Base-by-base conservation (phyloP, 2,329 filamentous ascomycete genomes). In the Aureobasidium zeae region DNA sequence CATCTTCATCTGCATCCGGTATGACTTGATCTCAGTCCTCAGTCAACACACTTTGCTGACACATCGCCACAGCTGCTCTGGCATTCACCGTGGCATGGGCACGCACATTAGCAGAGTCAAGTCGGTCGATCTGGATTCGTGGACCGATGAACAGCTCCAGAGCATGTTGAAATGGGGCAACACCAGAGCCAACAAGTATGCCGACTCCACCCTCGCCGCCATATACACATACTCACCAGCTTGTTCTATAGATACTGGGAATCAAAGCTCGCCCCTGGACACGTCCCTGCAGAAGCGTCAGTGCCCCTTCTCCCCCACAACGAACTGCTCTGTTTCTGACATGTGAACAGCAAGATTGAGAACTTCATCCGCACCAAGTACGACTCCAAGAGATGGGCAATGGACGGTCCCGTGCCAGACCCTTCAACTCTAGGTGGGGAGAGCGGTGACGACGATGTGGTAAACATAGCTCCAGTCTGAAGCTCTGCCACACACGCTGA, bases 351-450 rank as follows among this genome's bases (percentile, higher is more conserved):
- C 53, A 98, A 98, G 74, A 96, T 98, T 55, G 91, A 98, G 74
- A 98, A 96, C 71, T 98, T 98, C 60, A 96, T 98, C 57, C 81
- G 91, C 53, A 98, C 93, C 45, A 98, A 98, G 66, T 98, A 98
- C 65, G 91, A 98, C 63, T 83, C 91, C 43, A 96, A 94, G 76
- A 76, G 93, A 68, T 98, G 91, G 91, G 83, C 87, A n/a, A 96
- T 96, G 88, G 91, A 98, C 49, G 91, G 91, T 1, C 80, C 79
- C 4, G 89, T 93, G 60, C 93, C 93, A 4, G 87, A 96, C 60
- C 91, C 93, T n/a, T 74, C 85, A 3, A 85, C 83, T 2, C 67
- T 98, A 39, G 86, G 93, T 60, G 84, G 86, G 12, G 87, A 79
- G 43, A 49, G 46, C 20, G 89, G 95, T 56, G 87, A 94, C 53